phyloP scores from a whole-genome alignment of 768 basidiomycete species.

The Trametes coccinea region DNA sequence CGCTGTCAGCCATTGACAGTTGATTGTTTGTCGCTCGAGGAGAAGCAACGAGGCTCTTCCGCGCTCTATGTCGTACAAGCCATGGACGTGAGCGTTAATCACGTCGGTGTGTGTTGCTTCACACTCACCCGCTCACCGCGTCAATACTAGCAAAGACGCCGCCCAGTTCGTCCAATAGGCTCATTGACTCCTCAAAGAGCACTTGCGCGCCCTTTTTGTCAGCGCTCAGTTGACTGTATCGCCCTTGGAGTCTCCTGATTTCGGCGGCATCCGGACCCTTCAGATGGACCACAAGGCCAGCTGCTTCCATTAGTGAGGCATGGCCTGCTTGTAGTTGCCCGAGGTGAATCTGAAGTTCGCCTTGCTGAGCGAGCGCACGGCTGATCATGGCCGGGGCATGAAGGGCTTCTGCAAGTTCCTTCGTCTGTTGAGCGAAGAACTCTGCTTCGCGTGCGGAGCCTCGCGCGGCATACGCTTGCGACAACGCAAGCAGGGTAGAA shows the following conservation, averaged over 20 bases:
- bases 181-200: conserved; percentile 56
- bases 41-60: conserved; percentile 24
- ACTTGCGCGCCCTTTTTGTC: conserved; percentile 48
- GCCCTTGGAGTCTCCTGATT: conserved; percentile 55
- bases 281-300: conserved; percentile 45
- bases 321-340: conserved; percentile 59
- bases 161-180: conserved; percentile 64
- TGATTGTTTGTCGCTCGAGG: conserved; percentile 24
- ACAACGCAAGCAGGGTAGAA: conserved; percentile 61
- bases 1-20: conserved; percentile 38
- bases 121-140: conserved; percentile 43
- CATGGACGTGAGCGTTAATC: neutral
- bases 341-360: conserved; percentile 69
- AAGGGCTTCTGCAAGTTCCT: conserved; percentile 68
- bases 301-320: conserved; percentile 52
- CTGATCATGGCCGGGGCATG: conserved; percentile 65
- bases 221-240: conserved; percentile 46
- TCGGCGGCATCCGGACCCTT: conserved; percentile 60
- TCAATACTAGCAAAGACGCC: conserved; percentile 55
- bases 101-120: conserved; percentile 13
- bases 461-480: conserved; percentile 62
- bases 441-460: conserved; percentile 86
- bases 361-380: conserved; percentile 65
- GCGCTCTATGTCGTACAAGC: neutral
- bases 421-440: conserved; percentile 78